Percentiles rank a stretch among this genome's conserved stretches.
phyloP scores from a whole-genome alignment of 2,329 filamentous ascomycete species.

The Ophiosphaerella herpotricha region DNA sequence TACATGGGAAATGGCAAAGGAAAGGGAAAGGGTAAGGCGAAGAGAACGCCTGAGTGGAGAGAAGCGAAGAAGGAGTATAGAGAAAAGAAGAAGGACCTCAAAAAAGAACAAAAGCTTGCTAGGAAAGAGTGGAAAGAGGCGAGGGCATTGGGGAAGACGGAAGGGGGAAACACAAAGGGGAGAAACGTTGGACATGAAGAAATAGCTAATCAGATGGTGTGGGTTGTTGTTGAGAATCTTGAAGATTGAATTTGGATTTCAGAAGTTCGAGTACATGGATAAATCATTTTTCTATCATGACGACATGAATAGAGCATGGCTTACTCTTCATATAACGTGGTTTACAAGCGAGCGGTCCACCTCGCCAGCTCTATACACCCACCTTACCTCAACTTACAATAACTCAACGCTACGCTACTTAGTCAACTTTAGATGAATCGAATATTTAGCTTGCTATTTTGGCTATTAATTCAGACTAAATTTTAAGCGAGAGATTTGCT shows the following conservation, averaged over 20 bases:
- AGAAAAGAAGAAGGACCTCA: slow-evolving; percentile 25
- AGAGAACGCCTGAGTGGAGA: slow-evolving; percentile 28
- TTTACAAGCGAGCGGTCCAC: too few relatives aligned
- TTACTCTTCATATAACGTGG: too few relatives aligned
- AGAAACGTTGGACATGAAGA: background rate
- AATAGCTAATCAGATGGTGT: slow-evolving; percentile 23
- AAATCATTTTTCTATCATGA: too few relatives aligned
- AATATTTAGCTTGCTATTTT: too few relatives aligned
- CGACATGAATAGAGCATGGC: too few relatives aligned
- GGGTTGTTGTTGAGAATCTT: slow-evolving; percentile 40
- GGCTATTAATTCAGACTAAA: too few relatives aligned
- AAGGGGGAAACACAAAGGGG: background rate
- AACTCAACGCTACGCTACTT: too few relatives aligned
- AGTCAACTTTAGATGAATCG: too few relatives aligned
- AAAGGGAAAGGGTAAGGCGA: slow-evolving; percentile 26
- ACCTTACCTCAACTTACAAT: too few relatives aligned
- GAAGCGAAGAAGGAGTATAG: slow-evolving; percentile 28
- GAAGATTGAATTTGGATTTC: background rate
- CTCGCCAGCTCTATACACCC: too few relatives aligned
- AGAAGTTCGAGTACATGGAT: too few relatives aligned
- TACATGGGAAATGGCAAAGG: slow-evolving; percentile 11
- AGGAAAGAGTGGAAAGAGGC: slow-evolving; percentile 24
- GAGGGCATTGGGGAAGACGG: slow-evolving; percentile 13
- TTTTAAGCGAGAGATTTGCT: too few relatives aligned
- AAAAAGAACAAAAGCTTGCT: slow-evolving; percentile 13